These are phyloP conservation scores for Saururus chinensis DNA, from an alignment of 164 flowering plant genomes.

Conservation along the genomic window DNA sequence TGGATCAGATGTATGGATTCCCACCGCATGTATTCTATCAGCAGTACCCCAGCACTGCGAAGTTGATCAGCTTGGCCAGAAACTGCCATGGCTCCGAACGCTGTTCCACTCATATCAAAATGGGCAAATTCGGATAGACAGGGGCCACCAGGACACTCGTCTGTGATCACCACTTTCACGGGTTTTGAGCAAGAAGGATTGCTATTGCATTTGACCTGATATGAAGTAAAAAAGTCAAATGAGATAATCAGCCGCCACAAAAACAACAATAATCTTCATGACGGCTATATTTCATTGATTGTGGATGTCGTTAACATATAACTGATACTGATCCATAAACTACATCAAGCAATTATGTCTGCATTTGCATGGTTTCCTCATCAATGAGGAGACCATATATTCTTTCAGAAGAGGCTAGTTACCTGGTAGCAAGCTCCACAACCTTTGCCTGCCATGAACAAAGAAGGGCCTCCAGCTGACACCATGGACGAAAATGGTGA, in stretches of 20 bases:
- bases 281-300: neutral
- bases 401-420: neutral
- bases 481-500: conserved; percentile 19
- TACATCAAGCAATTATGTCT: too few relatives aligned
- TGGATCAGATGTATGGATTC: neutral
- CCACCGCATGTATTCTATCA: neutral
- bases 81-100: conserved; percentile 67
- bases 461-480: conserved; percentile 18
- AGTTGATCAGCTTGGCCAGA: conserved; percentile 6
- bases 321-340: neutral
- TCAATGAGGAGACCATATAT: neutral
- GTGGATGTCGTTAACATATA: neutral
- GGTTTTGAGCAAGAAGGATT: conserved; percentile 36
- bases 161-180: conserved; percentile 45
- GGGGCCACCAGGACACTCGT: conserved; percentile 34
- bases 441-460: conserved; percentile 41
- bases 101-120: conserved; percentile 67
- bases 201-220: conserved; percentile 42
- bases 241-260: too few relatives aligned
- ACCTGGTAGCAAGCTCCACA: conserved; percentile 78
- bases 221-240: too few relatives aligned
- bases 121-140: conserved; percentile 29
- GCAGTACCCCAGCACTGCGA: neutral
- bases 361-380: too few relatives aligned
- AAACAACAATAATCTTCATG: neutral